A percentile compares a stretch with the other conserved stretches of the same genome.
phyloP scores from a whole-genome alignment of 768 basidiomycete genomes.

The Trametes cinnabarina region DNA sequence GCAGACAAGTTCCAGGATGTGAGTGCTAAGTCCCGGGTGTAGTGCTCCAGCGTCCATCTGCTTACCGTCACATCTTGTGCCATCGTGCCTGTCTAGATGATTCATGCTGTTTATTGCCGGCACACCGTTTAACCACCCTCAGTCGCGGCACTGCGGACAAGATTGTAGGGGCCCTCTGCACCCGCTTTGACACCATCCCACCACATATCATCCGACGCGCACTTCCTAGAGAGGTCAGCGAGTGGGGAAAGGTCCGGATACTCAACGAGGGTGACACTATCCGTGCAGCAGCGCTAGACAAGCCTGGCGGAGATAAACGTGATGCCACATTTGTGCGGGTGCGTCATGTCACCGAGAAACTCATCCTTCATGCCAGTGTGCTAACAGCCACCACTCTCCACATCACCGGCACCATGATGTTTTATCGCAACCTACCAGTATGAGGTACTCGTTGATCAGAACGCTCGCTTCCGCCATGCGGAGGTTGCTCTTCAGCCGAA shows the following conservation, averaged over 20 bases:
- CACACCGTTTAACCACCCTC: no score
- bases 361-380: not conserved
- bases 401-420: no score
- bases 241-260: slow-evolving; percentile 30
- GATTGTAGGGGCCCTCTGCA: not conserved
- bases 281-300: slow-evolving; percentile 9
- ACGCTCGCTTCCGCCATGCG: slow-evolving; percentile 17
- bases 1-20: not conserved
- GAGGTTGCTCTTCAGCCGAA: not conserved
- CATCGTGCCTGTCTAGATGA: no score
- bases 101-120: no score
- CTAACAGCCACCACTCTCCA: no score
- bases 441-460: slow-evolving; percentile 31
- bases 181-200: not conserved
- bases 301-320: not conserved
- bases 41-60: no score
- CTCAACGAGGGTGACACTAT: slow-evolving; percentile 32
- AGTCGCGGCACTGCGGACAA: not conserved
- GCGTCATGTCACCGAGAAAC: not conserved
- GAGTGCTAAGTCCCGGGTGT: no score
- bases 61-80: no score
- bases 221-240: slow-evolving; percentile 4
- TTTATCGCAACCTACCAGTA: slow-evolving; percentile 29
- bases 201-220: not conserved
- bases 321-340: not conserved